phyloP scores from a whole-genome alignment of 2,329 filamentous ascomycete species.

The Falciphora oryzae region DNA sequence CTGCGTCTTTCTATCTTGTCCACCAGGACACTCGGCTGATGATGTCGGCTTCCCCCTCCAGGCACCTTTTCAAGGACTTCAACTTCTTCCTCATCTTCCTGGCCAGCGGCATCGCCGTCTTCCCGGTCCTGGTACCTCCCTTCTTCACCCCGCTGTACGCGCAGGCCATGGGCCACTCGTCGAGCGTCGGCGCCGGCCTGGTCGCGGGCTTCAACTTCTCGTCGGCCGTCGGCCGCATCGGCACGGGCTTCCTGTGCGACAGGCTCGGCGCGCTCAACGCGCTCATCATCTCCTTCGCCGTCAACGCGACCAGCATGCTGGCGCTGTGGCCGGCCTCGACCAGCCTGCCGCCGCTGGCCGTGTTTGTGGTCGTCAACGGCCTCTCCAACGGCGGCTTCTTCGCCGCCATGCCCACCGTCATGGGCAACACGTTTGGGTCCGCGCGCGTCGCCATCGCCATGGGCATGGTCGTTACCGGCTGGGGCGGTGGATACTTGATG shows the following conservation, averaged over 20 bases:
- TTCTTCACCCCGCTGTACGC: constrained; percentile 56
- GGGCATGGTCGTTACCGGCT: constrained; percentile 56
- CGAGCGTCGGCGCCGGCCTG: constrained; percentile 47
- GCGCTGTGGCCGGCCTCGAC: constrained; percentile 55
- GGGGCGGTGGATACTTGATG: constrained; percentile 56
- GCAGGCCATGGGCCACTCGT: constrained; percentile 46
- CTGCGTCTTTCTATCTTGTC: background rate
- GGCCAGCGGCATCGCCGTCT: constrained; percentile 49
- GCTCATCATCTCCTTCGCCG: constrained; percentile 41
- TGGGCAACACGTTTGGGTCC: constrained; percentile 53
- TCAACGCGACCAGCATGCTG: constrained; percentile 53
- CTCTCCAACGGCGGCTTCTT: constrained; percentile 59
- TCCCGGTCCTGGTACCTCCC: constrained; percentile 54
- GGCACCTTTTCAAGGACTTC: constrained; percentile 45
- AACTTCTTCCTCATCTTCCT: constrained; percentile 48
- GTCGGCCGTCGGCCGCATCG: constrained; percentile 51
- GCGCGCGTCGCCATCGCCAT: constrained; percentile 49
- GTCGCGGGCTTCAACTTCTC: constrained; percentile 57
- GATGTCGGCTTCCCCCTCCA: constrained; percentile 15
- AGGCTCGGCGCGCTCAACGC: constrained; percentile 49
- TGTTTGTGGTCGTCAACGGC: constrained; percentile 56
- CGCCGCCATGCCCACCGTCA: constrained; percentile 56
- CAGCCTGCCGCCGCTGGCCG: constrained; percentile 44
- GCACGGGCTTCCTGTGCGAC: constrained; percentile 49
- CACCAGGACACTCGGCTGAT: background rate